These are phyloP conservation scores for Cadophora malorum DNA, from an alignment of 2,329 filamentous ascomycete species.

Conservation along the genomic window DNA sequence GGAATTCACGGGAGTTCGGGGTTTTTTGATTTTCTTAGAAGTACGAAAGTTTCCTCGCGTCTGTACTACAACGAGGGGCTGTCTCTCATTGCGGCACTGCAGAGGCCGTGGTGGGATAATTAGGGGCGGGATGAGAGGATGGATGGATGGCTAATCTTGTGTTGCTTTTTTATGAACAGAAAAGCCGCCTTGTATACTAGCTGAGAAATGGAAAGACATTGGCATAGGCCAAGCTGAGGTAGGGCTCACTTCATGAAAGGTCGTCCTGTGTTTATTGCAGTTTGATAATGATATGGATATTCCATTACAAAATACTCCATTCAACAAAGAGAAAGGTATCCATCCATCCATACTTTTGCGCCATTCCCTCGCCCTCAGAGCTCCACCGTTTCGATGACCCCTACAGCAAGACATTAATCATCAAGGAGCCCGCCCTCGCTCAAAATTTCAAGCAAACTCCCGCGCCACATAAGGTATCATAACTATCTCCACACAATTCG, in stretches of 20 bases:
- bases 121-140: not conserved
- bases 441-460: conserved; percentile 4
- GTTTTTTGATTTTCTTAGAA: not conserved
- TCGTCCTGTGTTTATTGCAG: not conserved
- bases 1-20: not conserved
- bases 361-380: not conserved
- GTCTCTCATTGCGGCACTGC: not conserved
- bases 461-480: not conserved
- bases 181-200: conserved; percentile 17
- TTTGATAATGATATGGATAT: not conserved
- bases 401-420: conserved; percentile 14
- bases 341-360: not conserved
- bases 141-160: not conserved
- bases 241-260: not conserved
- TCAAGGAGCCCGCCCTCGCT: not conserved
- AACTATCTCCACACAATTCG: not conserved
- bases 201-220: not conserved
- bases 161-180: conserved; percentile 20
- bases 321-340: not conserved
- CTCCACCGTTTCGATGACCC: not conserved
- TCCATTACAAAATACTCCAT: not conserved
- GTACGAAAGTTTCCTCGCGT: not conserved
- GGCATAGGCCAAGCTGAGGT: not conserved
- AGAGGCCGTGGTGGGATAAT: conserved; percentile 2
- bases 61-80: not conserved